Evolutionary conservation across 768 basidiomycete genomes (phyloP).

Genomic region (Hygrocybe punicea): DNA sequence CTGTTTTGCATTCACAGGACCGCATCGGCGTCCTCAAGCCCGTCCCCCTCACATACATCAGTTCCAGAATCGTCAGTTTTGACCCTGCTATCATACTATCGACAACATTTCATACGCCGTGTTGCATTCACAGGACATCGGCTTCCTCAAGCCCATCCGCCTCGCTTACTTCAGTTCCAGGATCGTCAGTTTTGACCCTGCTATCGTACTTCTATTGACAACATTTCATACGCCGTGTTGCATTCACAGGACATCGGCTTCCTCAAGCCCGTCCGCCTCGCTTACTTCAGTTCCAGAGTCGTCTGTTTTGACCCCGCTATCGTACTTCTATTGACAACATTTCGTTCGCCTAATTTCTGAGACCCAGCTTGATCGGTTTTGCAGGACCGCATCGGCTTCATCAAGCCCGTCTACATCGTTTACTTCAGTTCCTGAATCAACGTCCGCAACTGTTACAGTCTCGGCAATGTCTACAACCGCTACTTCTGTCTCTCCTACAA

Average conservation of each 20-base stretch:
- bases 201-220: no score
- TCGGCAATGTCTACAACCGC: constrained; percentile 20
- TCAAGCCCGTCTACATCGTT: constrained; percentile 13
- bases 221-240: no score
- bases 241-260: constrained; percentile 7
- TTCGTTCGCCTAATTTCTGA: not conserved
- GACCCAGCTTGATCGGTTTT: not conserved
- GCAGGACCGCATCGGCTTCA: constrained; percentile 6
- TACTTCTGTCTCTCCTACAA: constrained; percentile 11
- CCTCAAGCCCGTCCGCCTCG: constrained; percentile 11
- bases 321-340: constrained; percentile 31
- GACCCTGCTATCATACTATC: no score
- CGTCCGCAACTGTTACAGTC: constrained; percentile 21
- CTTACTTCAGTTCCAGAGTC: constrained; percentile 15
- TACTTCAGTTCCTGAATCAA: constrained; percentile 14
- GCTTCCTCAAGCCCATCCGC: constrained; percentile 11
- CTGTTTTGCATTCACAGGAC: constrained; percentile 1
- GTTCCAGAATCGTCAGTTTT: constrained; percentile 16
- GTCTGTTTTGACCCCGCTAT: no score
- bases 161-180: constrained; percentile 10
- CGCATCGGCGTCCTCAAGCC: constrained; percentile 7
- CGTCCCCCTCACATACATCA: constrained; percentile 10
- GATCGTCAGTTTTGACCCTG: no score
- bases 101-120: no score
- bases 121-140: not conserved